These are phyloP conservation scores for Poteriospumella lacustris DNA, from an alignment of 108 stramenopile species.

Conservation along the genomic window DNA sequence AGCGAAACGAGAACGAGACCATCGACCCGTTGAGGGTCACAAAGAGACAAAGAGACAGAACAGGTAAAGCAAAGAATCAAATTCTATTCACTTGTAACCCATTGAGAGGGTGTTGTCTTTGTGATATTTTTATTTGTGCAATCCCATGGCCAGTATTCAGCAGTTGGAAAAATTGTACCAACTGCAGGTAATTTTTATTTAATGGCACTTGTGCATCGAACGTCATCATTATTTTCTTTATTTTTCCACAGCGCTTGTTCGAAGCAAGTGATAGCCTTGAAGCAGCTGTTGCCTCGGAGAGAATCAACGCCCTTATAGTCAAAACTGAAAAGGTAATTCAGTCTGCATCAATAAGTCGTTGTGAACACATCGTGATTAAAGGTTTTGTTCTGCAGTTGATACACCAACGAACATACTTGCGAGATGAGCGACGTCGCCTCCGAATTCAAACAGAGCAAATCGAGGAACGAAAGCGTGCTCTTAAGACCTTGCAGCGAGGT, in stretches of 20 bases:
- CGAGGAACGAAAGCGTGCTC: neutral
- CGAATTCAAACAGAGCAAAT: neutral
- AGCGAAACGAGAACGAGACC: too few relatives aligned
- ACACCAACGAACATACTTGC: neutral
- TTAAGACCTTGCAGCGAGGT: neutral
- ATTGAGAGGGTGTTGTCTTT: too few relatives aligned
- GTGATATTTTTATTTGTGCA: too few relatives aligned
- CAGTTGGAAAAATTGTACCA: slow-evolving; percentile 5
- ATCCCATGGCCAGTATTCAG: slow-evolving; percentile 14
- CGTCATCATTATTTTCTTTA: neutral
- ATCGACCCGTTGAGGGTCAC: too few relatives aligned
- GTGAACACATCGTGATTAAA: neutral
- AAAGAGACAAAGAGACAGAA: too few relatives aligned
- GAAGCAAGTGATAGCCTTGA: neutral
- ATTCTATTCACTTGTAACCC: too few relatives aligned
- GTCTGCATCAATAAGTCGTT: neutral
- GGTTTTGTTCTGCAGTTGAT: neutral
- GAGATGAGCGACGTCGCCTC: slow-evolving; percentile 2
- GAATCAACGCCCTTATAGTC: neutral
- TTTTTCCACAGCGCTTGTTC: neutral
- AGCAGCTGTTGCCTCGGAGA: neutral
- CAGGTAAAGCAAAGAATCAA: too few relatives aligned
- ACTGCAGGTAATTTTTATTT: neutral
- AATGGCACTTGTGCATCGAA: neutral
- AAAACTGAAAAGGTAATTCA: slow-evolving; percentile 3